Evolutionary conservation across 148 eudicot genomes (phyloP).

Genomic region (Salicornia ramosissima): DNA sequence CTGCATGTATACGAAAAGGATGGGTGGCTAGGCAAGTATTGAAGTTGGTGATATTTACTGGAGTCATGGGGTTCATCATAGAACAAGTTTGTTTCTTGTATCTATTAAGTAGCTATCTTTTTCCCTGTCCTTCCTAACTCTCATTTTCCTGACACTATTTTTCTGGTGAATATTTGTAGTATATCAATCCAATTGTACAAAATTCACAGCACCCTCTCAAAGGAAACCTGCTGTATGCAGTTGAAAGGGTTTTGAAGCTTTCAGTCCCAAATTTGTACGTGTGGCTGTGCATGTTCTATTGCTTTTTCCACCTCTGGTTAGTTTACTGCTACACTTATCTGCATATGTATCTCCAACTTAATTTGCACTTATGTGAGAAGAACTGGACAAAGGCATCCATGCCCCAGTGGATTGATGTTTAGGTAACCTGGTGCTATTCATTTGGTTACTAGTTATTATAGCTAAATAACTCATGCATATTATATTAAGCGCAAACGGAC

Average conservation of each 20-base stretch:
- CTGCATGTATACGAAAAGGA: conserved; percentile 67
- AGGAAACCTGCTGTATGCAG: conserved; percentile 81
- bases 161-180: conserved; percentile 41
- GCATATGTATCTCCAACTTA: background rate
- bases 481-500: background rate
- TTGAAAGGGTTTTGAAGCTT: conserved; percentile 95
- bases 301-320: conserved; percentile 96
- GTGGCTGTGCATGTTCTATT: conserved; percentile 99
- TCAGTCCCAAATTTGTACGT: conserved; percentile 94
- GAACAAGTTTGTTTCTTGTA: conserved; percentile 59
- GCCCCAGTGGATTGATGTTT: background rate
- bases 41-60: conserved; percentile 87
- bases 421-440: background rate
- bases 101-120: conserved; percentile 10
- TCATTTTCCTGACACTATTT: conserved; percentile 19
- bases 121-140: background rate
- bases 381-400: background rate
- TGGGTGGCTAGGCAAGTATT: conserved; percentile 84
- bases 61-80: conserved; percentile 88
- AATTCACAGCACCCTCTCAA: conserved; percentile 93
- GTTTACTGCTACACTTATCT: conserved; percentile 24
- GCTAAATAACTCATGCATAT: no score
- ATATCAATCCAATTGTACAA: conserved; percentile 84
- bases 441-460: no score
- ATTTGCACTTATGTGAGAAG: background rate